These are phyloP conservation scores for Capsicum baccatum DNA, from an alignment of 257 asterid species.

Conservation along the genomic window DNA sequence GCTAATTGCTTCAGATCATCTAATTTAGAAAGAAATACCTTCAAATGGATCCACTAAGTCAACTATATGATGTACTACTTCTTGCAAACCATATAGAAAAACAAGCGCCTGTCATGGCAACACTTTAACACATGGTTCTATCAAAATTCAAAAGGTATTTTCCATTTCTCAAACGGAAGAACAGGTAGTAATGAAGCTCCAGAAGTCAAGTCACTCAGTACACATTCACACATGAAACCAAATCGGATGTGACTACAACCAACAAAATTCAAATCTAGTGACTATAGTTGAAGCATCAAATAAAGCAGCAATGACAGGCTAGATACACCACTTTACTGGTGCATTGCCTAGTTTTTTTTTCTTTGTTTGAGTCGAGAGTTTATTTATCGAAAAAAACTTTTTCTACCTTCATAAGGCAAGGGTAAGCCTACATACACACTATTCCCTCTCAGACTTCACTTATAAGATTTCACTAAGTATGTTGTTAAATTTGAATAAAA, in stretches of 20 bases:
- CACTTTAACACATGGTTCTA: background rate
- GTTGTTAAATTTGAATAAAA: no score
- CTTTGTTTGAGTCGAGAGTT: no score
- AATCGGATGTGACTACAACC: background rate
- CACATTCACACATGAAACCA: background rate
- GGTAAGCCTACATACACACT: no score
- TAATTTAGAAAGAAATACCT: conserved; percentile 57
- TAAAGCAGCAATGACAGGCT: no score
- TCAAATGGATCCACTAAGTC: conserved; percentile 92
- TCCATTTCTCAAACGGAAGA: background rate
- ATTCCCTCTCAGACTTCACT: no score
- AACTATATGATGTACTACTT: conserved; percentile 88
- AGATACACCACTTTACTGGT: no score
- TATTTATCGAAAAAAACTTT: no score
- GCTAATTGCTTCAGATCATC: background rate
- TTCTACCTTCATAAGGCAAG: no score
- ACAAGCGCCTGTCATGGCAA: background rate
- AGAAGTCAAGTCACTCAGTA: background rate
- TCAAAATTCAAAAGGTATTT: background rate
- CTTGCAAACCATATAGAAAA: conserved; percentile 48
- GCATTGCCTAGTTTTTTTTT: no score
- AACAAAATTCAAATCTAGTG: no score
- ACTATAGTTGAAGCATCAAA: no score
- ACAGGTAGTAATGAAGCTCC: background rate
- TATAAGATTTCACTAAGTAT: no score